Base-by-base conservation (phyloP, 2,329 filamentous ascomycete species). In the Xylariaceae sp. region DNA sequence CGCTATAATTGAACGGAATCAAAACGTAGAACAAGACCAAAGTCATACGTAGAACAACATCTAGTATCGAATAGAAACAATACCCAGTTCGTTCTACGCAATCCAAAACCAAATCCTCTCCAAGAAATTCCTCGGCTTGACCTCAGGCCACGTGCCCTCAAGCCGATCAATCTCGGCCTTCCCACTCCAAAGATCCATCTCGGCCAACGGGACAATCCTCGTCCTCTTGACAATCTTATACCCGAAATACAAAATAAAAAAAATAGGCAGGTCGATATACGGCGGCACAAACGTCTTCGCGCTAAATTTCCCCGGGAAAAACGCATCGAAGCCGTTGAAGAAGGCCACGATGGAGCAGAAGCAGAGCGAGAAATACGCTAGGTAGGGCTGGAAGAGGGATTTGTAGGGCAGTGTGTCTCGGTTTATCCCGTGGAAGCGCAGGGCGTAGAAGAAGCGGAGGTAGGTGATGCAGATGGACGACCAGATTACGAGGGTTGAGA, bases 261-360 rank as follows among this genome's bases (percentile, higher is more conserved):
- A 89, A 39, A 90, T 78, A 3, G 83, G 84, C 39, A 90, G 82
- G 75, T 88, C 88, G 61, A 87, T 83, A 68, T 90, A 90, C 0
- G 76, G 75, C 66, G 88, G 88, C 54, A 91, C 73, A 70, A 91
- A 92, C 1, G 73, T 72, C 66, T 72, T 74, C 18, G 73, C 74
- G 55, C 72, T 73, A 48, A 76, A 77, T 39, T 71, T 70, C 11
- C 78, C 74, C 0, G 86, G 84, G 60, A 90, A 78, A 69, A 92
- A 92, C 3, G 89, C 85, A 1, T 86, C 80, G 64, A 90, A 92
- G 0, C 88, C 88, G 49, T 88, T 86, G 44, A 90, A 87, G 61
- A 91, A 78, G 1, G 86, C 83, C 75, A 92, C 86, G 42, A 88
- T 68, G 30, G 81, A 77, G 45, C 85, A 88, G 57, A 82, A 85